Base-by-base conservation (phyloP, 2,329 filamentous ascomycete species). In the Sarocladium strictum region DNA sequence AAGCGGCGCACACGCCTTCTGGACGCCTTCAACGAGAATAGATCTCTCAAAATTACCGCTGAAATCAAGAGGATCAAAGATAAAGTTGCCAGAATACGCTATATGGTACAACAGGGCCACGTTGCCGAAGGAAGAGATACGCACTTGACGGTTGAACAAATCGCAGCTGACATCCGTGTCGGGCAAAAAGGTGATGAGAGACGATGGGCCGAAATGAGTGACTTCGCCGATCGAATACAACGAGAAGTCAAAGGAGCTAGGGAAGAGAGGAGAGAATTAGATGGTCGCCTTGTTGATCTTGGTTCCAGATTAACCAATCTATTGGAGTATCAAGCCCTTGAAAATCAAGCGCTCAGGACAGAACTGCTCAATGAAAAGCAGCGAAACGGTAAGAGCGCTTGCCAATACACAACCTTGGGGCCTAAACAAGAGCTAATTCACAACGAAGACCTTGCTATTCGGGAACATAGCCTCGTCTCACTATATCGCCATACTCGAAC, bases 11-110 rank as follows among this genome's bases (percentile, higher is more conserved):
- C 26, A 1, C 50, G 58, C 0, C 33, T 61, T 0, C 54, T 63
- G 0, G 58, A 61, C 24, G 63, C 60, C 0, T 64, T 64, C 29
- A 59, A 55, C 15, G 57, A 62, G 1, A 57, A 57, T 23, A 14
- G 59, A 2, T 53, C 41, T 1, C 54, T 54, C 2, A 33, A 35
- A 3, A 61, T 61, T 3, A 45, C 54, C 7, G 17, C 33, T 1
- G 58, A 62, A 1, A 54, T 62, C 12, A 38, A 33, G 2, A 57
- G 55, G n/a, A 60, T 62, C 33, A 56, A 56, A 5, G 32, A 7
- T 1, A 59, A 55, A 4, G 53, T 56, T 1, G 32, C 47, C 3
- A 12, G 38, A 1, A 52, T 63, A 1, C 57, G 56, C 0, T 56
- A 53, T 6, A 10, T 59, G 2, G 57, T 56, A 0, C 49, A 47